Conservation (phyloP, 352 stramenopile genomes). For the Phytopythium vexans region DNA sequence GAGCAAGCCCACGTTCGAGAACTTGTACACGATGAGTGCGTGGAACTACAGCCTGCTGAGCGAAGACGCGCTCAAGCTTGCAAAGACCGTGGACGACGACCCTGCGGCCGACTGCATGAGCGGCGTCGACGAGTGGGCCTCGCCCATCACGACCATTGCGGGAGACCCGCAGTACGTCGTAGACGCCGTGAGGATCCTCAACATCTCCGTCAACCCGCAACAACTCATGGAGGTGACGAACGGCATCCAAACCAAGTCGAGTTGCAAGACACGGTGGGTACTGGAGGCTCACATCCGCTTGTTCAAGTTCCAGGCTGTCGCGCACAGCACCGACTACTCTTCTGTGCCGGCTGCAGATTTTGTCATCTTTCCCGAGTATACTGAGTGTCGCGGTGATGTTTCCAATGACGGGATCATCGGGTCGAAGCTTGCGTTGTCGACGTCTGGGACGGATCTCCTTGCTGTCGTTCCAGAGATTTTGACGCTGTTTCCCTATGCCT, state of each 20-base stretch:
- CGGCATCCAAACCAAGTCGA: conserved; percentile 10
- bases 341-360: conserved; percentile 4
- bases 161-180: conserved; percentile 13
- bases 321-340: conserved; percentile 9
- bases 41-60: conserved; percentile 17
- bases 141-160: conserved; percentile 9
- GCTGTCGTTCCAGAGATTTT: conserved; percentile 6
- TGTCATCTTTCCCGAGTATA: conserved; percentile 8
- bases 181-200: conserved; percentile 8
- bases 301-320: conserved; percentile 3
- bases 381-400: conserved; percentile 2
- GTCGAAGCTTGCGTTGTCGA: background rate
- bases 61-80: conserved; percentile 13
- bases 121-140: conserved; percentile 18
- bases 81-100: conserved; percentile 7
- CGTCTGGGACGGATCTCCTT: background rate
- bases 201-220: conserved; percentile 13
- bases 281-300: conserved; percentile 14
- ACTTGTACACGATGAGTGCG: conserved; percentile 8
- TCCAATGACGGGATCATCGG: conserved; percentile 3
- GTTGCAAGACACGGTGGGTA: conserved; percentile 20
- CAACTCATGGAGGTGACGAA: conserved; percentile 11
- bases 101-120: conserved; percentile 9
- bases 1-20: conserved; percentile 10
- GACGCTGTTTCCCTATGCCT: conserved; percentile 6